A percentile compares a stretch with the other conserved stretches of the same genome.
phyloP scores from a whole-genome alignment of 2,329 filamentous ascomycete genomes.

The Orbilia javanica region DNA sequence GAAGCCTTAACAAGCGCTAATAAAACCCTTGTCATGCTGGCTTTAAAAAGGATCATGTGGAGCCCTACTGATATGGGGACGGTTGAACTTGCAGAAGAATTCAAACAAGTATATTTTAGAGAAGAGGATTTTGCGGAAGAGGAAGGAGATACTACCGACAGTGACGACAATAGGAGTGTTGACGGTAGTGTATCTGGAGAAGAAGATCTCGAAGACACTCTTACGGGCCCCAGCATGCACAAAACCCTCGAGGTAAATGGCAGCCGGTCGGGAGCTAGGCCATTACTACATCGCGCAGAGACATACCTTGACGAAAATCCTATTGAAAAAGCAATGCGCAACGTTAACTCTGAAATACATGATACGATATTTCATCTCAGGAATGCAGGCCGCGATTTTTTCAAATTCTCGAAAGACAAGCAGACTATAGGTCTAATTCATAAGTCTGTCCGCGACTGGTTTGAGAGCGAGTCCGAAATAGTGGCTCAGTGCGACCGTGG shows the following conservation, averaged over 20 bases:
- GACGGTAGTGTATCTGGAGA: not conserved
- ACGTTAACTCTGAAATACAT: conserved; percentile 42
- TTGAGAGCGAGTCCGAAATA: conserved; percentile 36
- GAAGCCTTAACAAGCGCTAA: conserved; percentile 30
- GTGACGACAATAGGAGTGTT: not conserved
- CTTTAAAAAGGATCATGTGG: conserved; percentile 19
- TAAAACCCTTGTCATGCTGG: conserved; percentile 38
- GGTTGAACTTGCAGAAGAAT: conserved; percentile 34
- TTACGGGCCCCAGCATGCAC: not conserved
- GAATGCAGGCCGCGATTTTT: conserved; percentile 35
- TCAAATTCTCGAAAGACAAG: conserved; percentile 35
- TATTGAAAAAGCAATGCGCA: conserved; percentile 11
- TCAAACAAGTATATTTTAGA: conserved; percentile 23
- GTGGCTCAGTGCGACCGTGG: no score
- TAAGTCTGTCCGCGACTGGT: conserved; percentile 45
- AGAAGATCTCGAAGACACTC: not conserved
- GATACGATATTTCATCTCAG: conserved; percentile 31
- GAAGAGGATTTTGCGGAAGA: no score
- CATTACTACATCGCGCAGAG: not conserved
- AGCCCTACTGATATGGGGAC: conserved; percentile 12
- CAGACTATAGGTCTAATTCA: conserved; percentile 28
- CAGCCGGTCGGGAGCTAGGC: no score
- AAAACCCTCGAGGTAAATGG: not conserved
- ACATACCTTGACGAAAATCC: not conserved
- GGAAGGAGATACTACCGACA: not conserved